Base-by-base conservation (phyloP, 306 rosid genomes). In the Cyamopsis tetragonoloba region DNA sequence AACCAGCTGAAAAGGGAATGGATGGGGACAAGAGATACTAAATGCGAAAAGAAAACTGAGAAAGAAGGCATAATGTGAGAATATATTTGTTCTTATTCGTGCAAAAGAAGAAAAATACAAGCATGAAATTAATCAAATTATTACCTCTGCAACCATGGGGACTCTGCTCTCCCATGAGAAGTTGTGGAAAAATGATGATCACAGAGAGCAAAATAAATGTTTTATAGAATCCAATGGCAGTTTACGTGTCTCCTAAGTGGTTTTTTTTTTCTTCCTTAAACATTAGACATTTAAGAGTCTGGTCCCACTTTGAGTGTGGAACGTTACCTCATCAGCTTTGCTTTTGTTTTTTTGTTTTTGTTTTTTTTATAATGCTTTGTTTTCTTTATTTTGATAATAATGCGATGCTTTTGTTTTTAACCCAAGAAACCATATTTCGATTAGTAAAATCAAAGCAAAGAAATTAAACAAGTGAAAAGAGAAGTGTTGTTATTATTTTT, bases 111-210 rank as follows among this genome's bases (percentile, higher is more conserved):
- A n/a, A n/a, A 56, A 48, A 62, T 12, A 15, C 5, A 7, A 74
- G 63, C 26, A 35, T n/a, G n/a, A n/a, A n/a, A n/a, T n/a, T n/a
- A 78, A 68, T 48, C 10, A 42, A 72, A 72, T 17, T 41, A 15
- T 62, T 83, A 89, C 96, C 89, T 85, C 84, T 30, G 80, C 53
- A 68, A 68, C 73, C 91, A 85, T 77, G 82, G 87, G 61, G 37
- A 27, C 55, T 53, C 74, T 71, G 26, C 64, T 37, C 31, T 60
- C 54, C 56, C 37, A 54, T 7, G 59, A 67, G 82, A 65, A 70
- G 72, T 38, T 62, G 79, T 70, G 75, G 20, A 62, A 9, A 54
- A 78, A 48, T 69, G 85, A 66, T 42, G 76, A 58, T 60, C 72
- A 64, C 47, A 58, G 80, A 56, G 75, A 67, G 48, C 6, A 24